Evolutionary conservation across 2,329 filamentous ascomycete genomes (phyloP).

Genomic region (Trichoderma brevicompactum): DNA sequence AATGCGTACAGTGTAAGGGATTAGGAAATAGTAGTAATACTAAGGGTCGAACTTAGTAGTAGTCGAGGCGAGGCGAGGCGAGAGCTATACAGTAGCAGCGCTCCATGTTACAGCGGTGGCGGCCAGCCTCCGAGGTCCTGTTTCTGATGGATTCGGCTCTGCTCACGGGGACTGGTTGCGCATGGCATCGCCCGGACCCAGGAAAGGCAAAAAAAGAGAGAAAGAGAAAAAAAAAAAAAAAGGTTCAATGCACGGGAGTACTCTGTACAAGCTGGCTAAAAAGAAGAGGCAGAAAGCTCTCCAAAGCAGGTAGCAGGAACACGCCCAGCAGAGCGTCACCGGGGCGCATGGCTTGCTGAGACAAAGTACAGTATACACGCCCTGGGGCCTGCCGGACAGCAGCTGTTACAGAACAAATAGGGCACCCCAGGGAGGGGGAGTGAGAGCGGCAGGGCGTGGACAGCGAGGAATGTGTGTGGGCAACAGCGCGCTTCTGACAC

Average conservation of each 20-base stretch:
- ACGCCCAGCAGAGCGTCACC: conserved; percentile 7
- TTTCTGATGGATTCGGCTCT: conserved; percentile 21
- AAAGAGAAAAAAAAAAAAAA: background rate
- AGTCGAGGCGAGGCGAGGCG: background rate
- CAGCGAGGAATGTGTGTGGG: conserved; percentile 25
- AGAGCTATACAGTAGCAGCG: conserved; percentile 19
- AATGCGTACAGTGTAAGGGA: conserved; percentile 18
- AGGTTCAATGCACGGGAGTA: background rate
- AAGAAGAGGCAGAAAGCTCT: background rate
- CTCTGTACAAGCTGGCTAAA: background rate
- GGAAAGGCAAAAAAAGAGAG: background rate
- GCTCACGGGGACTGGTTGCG: conserved; percentile 21
- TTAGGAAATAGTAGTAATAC: background rate
- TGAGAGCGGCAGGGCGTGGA: conserved; percentile 16
- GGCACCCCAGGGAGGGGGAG: conserved; percentile 3
- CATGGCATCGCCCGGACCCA: conserved; percentile 7
- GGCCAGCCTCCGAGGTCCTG: conserved; percentile 9
- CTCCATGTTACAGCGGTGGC: conserved; percentile 24
- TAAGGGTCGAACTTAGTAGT: background rate
- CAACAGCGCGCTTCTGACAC: conserved; percentile 23
- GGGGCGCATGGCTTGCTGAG: conserved; percentile 9
- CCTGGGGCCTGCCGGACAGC: background rate
- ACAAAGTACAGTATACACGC: background rate
- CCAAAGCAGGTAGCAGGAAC: background rate
- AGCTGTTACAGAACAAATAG: conserved; percentile 2